Evolutionary conservation across 2,329 filamentous ascomycete species (phyloP), one percentile per base, ranked within the genome.

Genomic region (Magnaporthales sp.): DNA sequence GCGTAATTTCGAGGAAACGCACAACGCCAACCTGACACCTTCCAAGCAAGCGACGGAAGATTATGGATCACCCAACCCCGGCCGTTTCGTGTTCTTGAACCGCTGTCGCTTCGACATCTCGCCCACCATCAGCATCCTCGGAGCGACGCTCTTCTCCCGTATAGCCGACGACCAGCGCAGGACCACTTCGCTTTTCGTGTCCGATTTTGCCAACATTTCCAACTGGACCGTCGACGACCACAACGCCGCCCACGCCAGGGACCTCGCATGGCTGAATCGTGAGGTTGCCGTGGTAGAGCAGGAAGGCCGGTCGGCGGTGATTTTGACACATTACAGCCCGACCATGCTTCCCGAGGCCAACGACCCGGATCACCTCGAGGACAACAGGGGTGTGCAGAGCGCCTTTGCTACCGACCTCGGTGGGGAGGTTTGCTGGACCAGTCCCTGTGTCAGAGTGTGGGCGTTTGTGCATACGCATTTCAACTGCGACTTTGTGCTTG

Each of bases 311-410:
- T 68, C 27, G 62, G 67, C 86, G 6, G 67, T 88, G 0, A 78
- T 88, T 0, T 78, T 82, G 0, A 88, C 84, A 1, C 84, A 87
- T 66, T 84, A 88, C 69, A 83, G 84, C 6, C 85, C 86, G 15
- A 67, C 66, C 15, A 27, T 67, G 58, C 64, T 68, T 63, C 66
- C 63, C 29, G 56, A 67, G 30, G 65, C 67, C 54, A 64, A 54
- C 13, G 64, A 64, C 22, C 67, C 62, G 0, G 76, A 77, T 1
- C 84, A 84, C 0, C 77, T 81, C 68, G 76, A 88, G 64, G 70
- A 76, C 2, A 73, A 77, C 19, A 83, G 78, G 26, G 78, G 80
- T 0, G 82, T 80, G 77, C 77, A 74, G 2, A 77, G 77, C 8
- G 84, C 81, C 0, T 88, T 86, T 72, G 81, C 80, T 4, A 86